Evolutionary conservation across 345 rosid genomes (phyloP), one percentile per base, ranked within the genome.

Genomic region (Moricandia arvensis): DNA sequence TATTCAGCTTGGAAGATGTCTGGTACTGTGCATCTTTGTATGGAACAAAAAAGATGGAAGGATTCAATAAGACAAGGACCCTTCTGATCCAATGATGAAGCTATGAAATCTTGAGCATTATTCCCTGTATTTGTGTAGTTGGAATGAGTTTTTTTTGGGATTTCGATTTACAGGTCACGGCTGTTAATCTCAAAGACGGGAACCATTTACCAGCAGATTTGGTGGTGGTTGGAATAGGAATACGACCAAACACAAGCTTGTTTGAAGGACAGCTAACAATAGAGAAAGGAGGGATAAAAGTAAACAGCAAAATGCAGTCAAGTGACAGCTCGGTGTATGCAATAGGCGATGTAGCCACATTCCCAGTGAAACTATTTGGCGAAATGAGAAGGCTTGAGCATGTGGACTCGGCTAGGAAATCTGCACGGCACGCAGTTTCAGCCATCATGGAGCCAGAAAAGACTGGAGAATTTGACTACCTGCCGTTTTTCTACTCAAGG

Each of bases 251-350:
- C 87, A 95, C 99, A 16, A 86, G 91, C 78, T 85, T 95, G 47
- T 89, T 95, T 59, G 97, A 92, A 77, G 97, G 97, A 63, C 97
- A 95, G 70, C 78, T 95, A 64, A 88, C 89, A 2, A 75, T 95
- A 76, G 99, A 92, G 69, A 95, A 92, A 75, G 97, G 97, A 57
- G 98, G 98, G 66, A 89, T 95, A 81, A 90, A 92, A 86, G 97
- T 89, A 63, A 95, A 90, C 73, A 89, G 90, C 51, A 77, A 15
- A 75, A 76, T 95, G 86, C 99, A 92, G 78, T 82, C 99, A 6
- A 95, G 96, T 86, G 87, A 87, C 83, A 82, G 80, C 85, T 89
- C 93, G 0, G 88, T 95, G 49, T 90, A 92, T 45, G 99, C 97
- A 27, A 87, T 92, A 29, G 97, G 99, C 24, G 98, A 95, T 68